Conservation (phyloP, 768 basidiomycete genomes). For the Panaeolus cyanescens region DNA sequence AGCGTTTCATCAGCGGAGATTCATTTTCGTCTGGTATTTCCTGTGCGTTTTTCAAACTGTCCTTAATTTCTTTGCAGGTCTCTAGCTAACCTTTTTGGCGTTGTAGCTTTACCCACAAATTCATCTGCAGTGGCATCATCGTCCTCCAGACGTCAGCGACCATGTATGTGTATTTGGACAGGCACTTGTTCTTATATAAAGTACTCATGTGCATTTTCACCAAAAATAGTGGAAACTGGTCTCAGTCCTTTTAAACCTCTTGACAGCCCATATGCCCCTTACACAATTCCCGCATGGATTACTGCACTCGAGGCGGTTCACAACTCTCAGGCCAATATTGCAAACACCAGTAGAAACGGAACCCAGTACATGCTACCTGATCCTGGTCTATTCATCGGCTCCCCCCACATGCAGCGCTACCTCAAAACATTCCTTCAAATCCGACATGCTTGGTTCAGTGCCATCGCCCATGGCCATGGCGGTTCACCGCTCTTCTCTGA, state of each 20-base stretch:
- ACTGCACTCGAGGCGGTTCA: background rate
- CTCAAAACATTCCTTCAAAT: background rate
- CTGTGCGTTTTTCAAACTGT: no score
- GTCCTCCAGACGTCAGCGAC: no score
- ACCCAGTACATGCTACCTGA: background rate
- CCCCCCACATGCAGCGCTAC: background rate
- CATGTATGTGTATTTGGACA: no score
- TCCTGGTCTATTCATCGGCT: background rate
- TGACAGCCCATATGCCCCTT: background rate
- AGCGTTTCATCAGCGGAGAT: background rate
- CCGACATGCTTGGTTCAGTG: no score
- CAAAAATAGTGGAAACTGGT: background rate
- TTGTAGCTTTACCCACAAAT: background rate
- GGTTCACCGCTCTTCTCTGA: background rate
- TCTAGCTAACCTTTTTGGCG: no score
- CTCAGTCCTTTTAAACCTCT: background rate
- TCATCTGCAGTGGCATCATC: no score
- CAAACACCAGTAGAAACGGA: no score
- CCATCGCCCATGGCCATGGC: background rate
- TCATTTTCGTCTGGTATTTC: no score
- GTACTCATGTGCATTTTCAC: background rate
- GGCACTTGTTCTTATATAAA: background rate
- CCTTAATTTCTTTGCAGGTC: no score
- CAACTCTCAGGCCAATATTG: background rate
- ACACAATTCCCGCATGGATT: background rate